Evolutionary conservation across 129 eudicot genomes (phyloP).

Genomic region (Arctium lappa): DNA sequence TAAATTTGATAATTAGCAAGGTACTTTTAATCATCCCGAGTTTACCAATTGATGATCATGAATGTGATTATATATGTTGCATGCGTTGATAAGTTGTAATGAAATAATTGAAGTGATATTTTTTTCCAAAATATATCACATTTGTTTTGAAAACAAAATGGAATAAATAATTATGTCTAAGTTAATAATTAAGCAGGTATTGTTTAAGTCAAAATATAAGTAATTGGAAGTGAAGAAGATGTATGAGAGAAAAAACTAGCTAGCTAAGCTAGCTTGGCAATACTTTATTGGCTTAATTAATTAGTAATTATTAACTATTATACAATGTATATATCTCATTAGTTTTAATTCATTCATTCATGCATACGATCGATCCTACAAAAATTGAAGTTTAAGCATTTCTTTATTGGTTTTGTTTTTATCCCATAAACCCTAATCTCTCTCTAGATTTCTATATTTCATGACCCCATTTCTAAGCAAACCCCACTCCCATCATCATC

Average conservation of each 20-base stretch:
- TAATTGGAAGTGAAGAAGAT: not conserved
- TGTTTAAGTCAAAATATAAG: not conserved
- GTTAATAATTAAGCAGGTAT: not conserved
- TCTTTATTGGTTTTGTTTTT: conserved; percentile 7
- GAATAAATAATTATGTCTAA: not conserved
- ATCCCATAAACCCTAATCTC: conserved; percentile 19
- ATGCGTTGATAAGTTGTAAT: not conserved
- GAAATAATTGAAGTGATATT: not conserved
- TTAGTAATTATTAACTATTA: not conserved
- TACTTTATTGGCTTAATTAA: conserved; percentile 19
- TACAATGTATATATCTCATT: conserved; percentile 10
- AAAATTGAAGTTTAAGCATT: conserved; percentile 32
- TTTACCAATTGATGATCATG: not conserved
- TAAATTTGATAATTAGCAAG: no score
- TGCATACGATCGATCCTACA: conserved; percentile 1
- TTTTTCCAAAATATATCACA: not conserved
- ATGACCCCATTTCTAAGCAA: conserved; percentile 84
- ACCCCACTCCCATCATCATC: conserved; percentile 67
- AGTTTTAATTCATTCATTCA: conserved; percentile 1
- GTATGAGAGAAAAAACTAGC: not conserved
- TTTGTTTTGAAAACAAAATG: not conserved
- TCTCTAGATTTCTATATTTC: not conserved
- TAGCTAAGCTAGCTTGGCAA: conserved; percentile 6
- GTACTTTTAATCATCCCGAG: not conserved
- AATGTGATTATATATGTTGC: not conserved